Conservation (phyloP, 306 rosid genomes). For the Quercus robur region DNA sequence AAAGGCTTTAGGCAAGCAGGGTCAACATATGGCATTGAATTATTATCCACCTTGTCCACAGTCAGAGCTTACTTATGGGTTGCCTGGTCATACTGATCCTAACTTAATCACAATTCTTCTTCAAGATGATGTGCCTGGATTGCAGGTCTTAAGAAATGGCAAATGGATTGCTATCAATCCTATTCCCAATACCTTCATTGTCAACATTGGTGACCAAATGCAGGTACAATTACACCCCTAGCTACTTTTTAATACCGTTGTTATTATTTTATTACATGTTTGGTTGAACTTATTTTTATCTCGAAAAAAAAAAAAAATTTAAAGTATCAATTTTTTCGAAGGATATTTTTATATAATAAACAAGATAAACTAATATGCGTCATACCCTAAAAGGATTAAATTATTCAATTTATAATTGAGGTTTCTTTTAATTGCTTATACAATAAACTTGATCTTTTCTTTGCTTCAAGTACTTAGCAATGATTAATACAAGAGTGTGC, state of each 20-base stretch:
- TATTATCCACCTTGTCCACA: slow-evolving; percentile 55
- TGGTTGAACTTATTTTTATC: too few species aligned
- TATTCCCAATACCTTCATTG: slow-evolving; percentile 41
- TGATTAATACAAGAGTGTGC: slow-evolving; percentile 39
- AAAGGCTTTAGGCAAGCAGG: slow-evolving; percentile 38
- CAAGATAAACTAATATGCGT: too few species aligned
- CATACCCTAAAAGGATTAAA: too few species aligned
- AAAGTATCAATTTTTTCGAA: too few species aligned
- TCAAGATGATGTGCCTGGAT: slow-evolving; percentile 52
- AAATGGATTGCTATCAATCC: slow-evolving; percentile 46
- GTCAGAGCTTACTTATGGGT: slow-evolving; percentile 53
- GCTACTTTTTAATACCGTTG: not conserved
- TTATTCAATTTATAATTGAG: too few species aligned
- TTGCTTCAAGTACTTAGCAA: slow-evolving; percentile 38
- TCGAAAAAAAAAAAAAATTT: too few species aligned
- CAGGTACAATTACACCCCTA: slow-evolving; percentile 24
- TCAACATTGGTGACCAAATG: slow-evolving; percentile 57
- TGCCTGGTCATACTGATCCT: slow-evolving; percentile 48
- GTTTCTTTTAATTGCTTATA: too few species aligned
- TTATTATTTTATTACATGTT: not conserved
- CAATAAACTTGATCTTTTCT: too few species aligned
- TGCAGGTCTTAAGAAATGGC: slow-evolving; percentile 42
- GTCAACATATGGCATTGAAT: slow-evolving; percentile 54
- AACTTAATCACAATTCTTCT: slow-evolving; percentile 48
- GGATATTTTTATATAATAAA: too few species aligned